Conservation (phyloP, 768 basidiomycete species). For the Suillus tomentosus region DNA sequence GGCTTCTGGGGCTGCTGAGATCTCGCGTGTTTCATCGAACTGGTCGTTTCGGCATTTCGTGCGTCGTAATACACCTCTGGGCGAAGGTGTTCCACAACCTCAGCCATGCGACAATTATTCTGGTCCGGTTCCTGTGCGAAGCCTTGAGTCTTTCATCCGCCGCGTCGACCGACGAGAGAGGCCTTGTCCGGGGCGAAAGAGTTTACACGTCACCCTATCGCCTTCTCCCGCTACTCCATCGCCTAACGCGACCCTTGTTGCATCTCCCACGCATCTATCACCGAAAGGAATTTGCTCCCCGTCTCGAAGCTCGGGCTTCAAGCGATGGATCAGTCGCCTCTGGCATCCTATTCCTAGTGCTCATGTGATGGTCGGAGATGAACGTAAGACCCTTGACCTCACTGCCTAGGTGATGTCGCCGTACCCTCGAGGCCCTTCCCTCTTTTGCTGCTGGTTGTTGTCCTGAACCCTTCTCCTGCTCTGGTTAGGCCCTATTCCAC, state of each 20-base stretch:
- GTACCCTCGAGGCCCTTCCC: not conserved
- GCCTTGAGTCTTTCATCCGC: conserved; percentile 4
- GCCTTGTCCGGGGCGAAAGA: not conserved
- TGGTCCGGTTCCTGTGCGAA: not conserved
- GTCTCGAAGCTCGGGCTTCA: conserved; percentile 6
- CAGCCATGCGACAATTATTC: not conserved
- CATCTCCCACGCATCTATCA: conserved; percentile 4
- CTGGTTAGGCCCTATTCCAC: not conserved
- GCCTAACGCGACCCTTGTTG: conserved; percentile 10
- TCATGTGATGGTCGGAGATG: conserved; percentile 5
- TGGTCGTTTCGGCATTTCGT: not conserved
- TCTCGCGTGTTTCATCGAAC: not conserved
- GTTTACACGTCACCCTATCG: not conserved
- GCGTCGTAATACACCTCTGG: conserved; percentile 1
- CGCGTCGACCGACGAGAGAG: not conserved
- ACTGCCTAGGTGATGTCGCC: not conserved
- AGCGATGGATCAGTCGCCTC: conserved; percentile 13
- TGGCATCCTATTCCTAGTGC: conserved; percentile 12
- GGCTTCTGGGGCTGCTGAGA: not conserved
- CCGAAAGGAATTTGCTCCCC: conserved; percentile 1
- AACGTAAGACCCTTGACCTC: conserved; percentile 12
- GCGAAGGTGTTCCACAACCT: not conserved
- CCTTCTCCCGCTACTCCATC: not conserved
- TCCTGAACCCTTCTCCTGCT: not conserved
- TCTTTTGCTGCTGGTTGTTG: not conserved